These are phyloP conservation scores for Sarcodon aspratus DNA, from an alignment of 768 basidiomycete species.

Conservation along the genomic window DNA sequence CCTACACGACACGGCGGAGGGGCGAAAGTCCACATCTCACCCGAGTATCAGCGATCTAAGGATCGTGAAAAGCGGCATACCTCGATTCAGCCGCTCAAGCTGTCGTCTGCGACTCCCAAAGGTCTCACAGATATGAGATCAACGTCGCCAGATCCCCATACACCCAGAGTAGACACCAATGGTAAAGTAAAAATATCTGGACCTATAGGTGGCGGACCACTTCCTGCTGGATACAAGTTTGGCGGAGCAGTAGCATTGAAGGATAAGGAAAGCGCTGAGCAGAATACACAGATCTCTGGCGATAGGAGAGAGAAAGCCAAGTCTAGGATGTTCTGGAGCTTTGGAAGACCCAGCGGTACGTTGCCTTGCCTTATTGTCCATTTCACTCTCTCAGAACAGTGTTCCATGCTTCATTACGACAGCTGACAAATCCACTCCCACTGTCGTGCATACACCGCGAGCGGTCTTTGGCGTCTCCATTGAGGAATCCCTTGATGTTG, in stretches of 20 bases:
- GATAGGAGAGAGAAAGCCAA: constrained; percentile 89
- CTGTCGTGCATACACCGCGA: constrained; percentile 32
- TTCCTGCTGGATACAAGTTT: constrained; percentile 87
- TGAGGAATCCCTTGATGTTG: constrained; percentile 80
- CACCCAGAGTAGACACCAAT: constrained; percentile 32
- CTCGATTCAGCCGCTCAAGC: constrained; percentile 52
- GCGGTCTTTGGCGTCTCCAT: constrained; percentile 86
- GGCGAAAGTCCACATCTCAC: constrained; percentile 33
- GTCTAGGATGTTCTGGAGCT: constrained; percentile 87
- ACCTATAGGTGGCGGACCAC: constrained; percentile 74
- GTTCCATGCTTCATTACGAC: constrained; percentile 3
- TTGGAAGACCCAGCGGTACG: constrained; percentile 51
- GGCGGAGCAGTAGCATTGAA: constrained; percentile 38
- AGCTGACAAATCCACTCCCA: constrained; percentile 25
- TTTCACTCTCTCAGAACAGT: not conserved
- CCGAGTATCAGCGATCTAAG: constrained; percentile 48
- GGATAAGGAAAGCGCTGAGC: constrained; percentile 32
- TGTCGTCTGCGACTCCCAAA: constrained; percentile 31
- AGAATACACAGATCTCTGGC: constrained; percentile 17
- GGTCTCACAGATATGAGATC: constrained; percentile 17
- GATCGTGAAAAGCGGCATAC: constrained; percentile 31
- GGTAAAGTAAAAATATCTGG: constrained; percentile 81
- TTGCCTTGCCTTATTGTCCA: constrained; percentile 1
- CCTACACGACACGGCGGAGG: not conserved
- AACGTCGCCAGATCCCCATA: constrained; percentile 42